Conservation (phyloP, 352 stramenopile species). For the Pythium rishiriense region DNA sequence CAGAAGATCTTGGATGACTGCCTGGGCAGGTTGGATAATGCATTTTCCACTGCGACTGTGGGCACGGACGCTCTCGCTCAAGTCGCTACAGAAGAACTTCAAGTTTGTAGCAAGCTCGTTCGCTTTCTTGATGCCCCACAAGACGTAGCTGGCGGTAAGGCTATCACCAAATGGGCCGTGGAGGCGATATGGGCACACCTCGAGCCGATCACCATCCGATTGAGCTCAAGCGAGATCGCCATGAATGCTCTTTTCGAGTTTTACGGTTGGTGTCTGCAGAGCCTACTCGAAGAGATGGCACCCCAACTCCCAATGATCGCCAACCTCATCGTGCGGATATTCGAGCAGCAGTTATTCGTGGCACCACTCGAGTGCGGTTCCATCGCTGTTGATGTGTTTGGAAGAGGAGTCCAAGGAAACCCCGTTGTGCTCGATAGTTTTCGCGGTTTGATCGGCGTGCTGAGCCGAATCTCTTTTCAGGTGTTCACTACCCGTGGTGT, state of each 20-base stretch:
- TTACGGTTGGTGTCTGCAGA: slow-evolving; percentile 75
- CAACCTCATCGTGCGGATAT: slow-evolving; percentile 59
- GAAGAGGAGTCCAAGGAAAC: slow-evolving; percentile 37
- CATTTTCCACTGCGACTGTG: slow-evolving; percentile 24
- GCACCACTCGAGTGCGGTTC: slow-evolving; percentile 66
- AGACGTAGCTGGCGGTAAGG: slow-evolving; percentile 48
- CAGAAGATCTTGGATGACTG: slow-evolving; percentile 49
- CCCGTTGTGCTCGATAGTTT: slow-evolving; percentile 52
- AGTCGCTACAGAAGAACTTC: slow-evolving; percentile 56
- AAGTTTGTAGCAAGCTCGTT: slow-evolving; percentile 63
- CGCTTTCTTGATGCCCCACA: slow-evolving; percentile 64
- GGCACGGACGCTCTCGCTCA: slow-evolving; percentile 1
- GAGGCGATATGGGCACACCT: slow-evolving; percentile 63
- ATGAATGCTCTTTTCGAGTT: slow-evolving; percentile 69
- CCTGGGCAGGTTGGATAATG: slow-evolving; percentile 49
- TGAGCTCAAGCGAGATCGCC: slow-evolving; percentile 41
- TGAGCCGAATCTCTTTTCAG: slow-evolving; percentile 65
- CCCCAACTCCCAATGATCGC: slow-evolving; percentile 49
- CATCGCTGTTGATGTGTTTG: slow-evolving; percentile 71
- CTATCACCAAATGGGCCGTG: slow-evolving; percentile 47
- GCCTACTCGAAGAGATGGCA: slow-evolving; percentile 55
- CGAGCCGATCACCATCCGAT: slow-evolving; percentile 38
- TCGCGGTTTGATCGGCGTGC: slow-evolving; percentile 48
- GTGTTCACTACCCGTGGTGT: slow-evolving; percentile 63
- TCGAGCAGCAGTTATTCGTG: slow-evolving; percentile 52